phyloP scores from a whole-genome alignment of 495 filamentous ascomycete species.

The Aspergillus sclerotioniger region DNA sequence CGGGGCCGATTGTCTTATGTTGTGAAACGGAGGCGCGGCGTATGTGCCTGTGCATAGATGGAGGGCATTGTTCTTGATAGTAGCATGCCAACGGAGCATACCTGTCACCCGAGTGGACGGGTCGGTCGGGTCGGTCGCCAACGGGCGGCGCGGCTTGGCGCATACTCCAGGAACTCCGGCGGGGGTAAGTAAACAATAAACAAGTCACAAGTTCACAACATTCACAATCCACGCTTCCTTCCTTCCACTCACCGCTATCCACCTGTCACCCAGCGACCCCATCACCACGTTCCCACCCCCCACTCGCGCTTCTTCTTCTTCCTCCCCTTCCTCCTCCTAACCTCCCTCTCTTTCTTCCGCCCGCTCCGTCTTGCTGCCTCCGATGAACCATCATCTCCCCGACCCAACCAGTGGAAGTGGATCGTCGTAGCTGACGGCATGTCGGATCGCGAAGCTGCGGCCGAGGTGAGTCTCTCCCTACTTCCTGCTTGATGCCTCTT shows the following conservation, averaged over 20 bases:
- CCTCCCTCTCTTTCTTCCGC: conserved; percentile 5
- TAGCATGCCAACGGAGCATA: too few species aligned
- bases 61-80: too few species aligned
- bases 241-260: not conserved
- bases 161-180: not conserved
- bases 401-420: not conserved
- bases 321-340: not conserved
- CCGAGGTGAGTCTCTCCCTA: not conserved
- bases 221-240: not conserved
- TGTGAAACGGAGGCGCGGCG: not conserved
- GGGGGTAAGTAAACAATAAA: conserved; percentile 4
- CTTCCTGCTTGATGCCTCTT: not conserved
- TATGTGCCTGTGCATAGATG: too few species aligned
- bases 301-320: not conserved
- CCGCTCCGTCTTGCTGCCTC: not conserved
- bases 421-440: not conserved
- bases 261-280: not conserved
- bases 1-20: not conserved
- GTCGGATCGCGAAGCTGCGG: not conserved
- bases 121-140: not conserved
- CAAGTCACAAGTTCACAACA: not conserved
- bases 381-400: not conserved
- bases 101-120: too few species aligned
- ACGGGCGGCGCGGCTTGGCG: conserved; percentile 1
- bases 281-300: not conserved